These are phyloP conservation scores for Peniophora sp. DNA, from an alignment of 1,284 basidiomycete genomes.

Conservation along the genomic window DNA sequence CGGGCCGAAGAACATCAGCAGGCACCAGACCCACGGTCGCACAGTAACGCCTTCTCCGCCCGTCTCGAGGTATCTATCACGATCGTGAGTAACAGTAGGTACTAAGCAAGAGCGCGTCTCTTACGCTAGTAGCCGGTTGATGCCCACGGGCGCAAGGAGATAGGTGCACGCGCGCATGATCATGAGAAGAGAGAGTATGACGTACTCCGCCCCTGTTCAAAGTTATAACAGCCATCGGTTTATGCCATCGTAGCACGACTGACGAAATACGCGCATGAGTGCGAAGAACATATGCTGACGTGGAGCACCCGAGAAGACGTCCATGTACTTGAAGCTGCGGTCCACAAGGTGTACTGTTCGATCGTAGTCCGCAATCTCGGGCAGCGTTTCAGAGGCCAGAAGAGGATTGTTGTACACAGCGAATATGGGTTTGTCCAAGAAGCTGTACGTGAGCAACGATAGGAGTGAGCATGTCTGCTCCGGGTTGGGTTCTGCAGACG, in stretches of 20 bases:
- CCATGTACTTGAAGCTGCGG: constrained; percentile 15
- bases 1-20: constrained; percentile 52
- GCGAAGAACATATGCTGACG: neutral
- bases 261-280: neutral
- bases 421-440: constrained; percentile 31
- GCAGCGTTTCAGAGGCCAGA: constrained; percentile 21
- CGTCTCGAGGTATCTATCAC: constrained; percentile 31
- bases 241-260: constrained; percentile 3
- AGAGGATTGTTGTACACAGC: constrained; percentile 16
- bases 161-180: neutral
- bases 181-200: neutral
- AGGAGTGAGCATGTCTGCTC: constrained; percentile 61
- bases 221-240: constrained; percentile 14
- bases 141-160: constrained; percentile 33
- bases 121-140: constrained; percentile 32
- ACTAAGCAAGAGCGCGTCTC: constrained; percentile 4
- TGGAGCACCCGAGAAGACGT: neutral
- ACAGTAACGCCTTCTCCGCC: constrained; percentile 27
- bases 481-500: constrained; percentile 37
- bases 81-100: neutral
- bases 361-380: constrained; percentile 39
- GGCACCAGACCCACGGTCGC: constrained; percentile 55
- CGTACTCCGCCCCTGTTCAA: constrained; percentile 11
- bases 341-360: constrained; percentile 28
- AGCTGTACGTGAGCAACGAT: constrained; percentile 50